These are phyloP conservation scores for Tricholomella constricta DNA, from an alignment of 768 basidiomycete species.

Conservation along the genomic window DNA sequence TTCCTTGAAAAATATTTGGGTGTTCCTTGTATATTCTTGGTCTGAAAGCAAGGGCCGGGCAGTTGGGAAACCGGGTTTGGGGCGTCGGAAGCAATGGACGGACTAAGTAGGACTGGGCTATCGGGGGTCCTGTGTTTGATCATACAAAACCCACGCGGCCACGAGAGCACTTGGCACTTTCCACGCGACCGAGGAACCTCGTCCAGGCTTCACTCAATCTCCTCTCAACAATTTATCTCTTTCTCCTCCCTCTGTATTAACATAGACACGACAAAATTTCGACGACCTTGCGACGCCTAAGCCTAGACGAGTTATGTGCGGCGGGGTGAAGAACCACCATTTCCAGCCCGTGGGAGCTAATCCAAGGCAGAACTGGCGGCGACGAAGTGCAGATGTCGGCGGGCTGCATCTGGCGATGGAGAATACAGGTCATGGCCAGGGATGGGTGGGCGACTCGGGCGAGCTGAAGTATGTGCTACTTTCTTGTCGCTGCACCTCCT, in stretches of 20 bases:
- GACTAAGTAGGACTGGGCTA: slow-evolving; percentile 8
- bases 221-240: slow-evolving; percentile 25
- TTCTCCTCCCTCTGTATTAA: slow-evolving; percentile 15
- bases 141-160: slow-evolving; percentile 44
- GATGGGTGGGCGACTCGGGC: slow-evolving; percentile 60
- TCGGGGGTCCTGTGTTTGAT: slow-evolving; percentile 24
- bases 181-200: slow-evolving; percentile 42
- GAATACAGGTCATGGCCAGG: slow-evolving; percentile 62
- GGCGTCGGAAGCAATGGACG: slow-evolving; percentile 12
- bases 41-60: slow-evolving; percentile 16
- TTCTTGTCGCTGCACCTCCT: background rate
- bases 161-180: slow-evolving; percentile 43
- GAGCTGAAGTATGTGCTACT: slow-evolving; percentile 49
- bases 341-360: slow-evolving; percentile 5
- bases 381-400: slow-evolving; percentile 88
- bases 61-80: slow-evolving; percentile 1
- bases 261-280: background rate
- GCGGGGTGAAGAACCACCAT: slow-evolving; percentile 10
- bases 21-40: background rate
- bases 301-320: slow-evolving; percentile 8
- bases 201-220: slow-evolving; percentile 6
- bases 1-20: background rate
- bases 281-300: background rate
- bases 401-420: slow-evolving; percentile 81
- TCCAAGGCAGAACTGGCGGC: slow-evolving; percentile 32